Evolutionary conservation across 163 green algal species (phyloP), one percentile per base, ranked within the genome.

Genomic region (Scenedesmus sp.): DNA sequence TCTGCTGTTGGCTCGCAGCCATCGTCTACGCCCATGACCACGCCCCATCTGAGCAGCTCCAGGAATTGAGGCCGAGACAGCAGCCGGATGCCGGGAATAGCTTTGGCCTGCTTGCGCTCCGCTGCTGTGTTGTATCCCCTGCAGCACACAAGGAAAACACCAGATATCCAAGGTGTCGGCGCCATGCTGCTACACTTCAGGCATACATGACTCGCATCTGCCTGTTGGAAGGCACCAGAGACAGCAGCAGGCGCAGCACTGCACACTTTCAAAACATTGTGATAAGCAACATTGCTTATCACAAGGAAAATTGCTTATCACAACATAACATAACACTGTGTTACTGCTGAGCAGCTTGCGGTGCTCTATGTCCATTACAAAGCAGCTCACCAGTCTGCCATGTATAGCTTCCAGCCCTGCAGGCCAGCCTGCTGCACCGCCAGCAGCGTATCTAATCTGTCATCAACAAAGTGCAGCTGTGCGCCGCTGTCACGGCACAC

Each of bases 401-500:
- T 79, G 89, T 96, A 96, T 56, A 96, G 87, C 26, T 90, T 94
- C 93, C 94, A 96, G 54, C 82, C 16, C 0, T 88, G 55, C 56
- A 92, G 85, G 4, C 84, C 88, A 13, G 73, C 64, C 79, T 91
- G 7, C 84, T 91, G 23, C 77, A 93, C 87, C 15, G 92, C 94
- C 64, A 84, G 34, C 90, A 96, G 79, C 59, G 94, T 96, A 20
- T 96, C 94, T 9, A 96, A 59, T 4, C 94, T 82, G 87, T 96
- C 94, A 88, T 96, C 94, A 5, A 96, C 91, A 90, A 96, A 96
- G 88, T 96, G 94, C 23, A 95, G 84, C 20, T 56, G 16, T 0
- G 92, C 88, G 16, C 88, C 88, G 13, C 59, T 82, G 15, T 89
- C 88, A 23, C 57, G 74, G 52, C 82, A 91, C 7, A 94, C 13